Base-by-base conservation (phyloP, 2,329 filamentous ascomycete species). In the Metarhizium anisopliae region DNA sequence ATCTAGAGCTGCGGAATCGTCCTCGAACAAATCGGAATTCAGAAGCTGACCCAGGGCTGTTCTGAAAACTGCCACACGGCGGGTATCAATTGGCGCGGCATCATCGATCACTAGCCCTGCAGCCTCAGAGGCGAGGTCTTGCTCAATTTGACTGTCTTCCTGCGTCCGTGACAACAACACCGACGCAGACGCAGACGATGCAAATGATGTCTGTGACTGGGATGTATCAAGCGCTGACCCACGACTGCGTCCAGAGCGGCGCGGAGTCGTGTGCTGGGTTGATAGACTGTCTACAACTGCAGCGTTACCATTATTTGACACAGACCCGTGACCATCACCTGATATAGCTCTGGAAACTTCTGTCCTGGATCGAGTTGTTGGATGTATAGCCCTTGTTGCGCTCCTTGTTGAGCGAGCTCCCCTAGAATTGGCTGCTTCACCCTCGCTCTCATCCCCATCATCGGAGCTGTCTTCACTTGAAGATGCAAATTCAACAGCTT, bases 11-110 rank as follows among this genome's bases (percentile, higher is more conserved):
- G 91, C 90, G 18, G 86, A 84, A 65, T 97, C 94, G 59, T 95
- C 89, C 36, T 86, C 83, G 68, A 99, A 99, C n/a, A 99, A 71
- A 13, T 83, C 79, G 0, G 87, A 87, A 64, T 87, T 86, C 65
- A 96, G 86, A 54, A 99, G 77, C 63, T 90, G 87, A 29, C 94
- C 94, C 3, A 99, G 78, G 2, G 88, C 83, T 11, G 83, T 82
- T 55, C 90, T 85, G 84, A 99, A 99, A 1, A 83, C 74, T 6
- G 81, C 75, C 30, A 96, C 73, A 45, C 94, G 82, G 45, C 79
- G 77, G 0, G 81, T 64, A 2, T 80, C 75, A 66, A 91, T 84
- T 1, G 80, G 75, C 0, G 64, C 58, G 58, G 72, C 61, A 56
- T 74, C 66, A 50, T 73, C 68, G n/a, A 75, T 75, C 53, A 67